Evolutionary conservation across 306 rosid species (phyloP).

Genomic region (Prunus persica): DNA sequence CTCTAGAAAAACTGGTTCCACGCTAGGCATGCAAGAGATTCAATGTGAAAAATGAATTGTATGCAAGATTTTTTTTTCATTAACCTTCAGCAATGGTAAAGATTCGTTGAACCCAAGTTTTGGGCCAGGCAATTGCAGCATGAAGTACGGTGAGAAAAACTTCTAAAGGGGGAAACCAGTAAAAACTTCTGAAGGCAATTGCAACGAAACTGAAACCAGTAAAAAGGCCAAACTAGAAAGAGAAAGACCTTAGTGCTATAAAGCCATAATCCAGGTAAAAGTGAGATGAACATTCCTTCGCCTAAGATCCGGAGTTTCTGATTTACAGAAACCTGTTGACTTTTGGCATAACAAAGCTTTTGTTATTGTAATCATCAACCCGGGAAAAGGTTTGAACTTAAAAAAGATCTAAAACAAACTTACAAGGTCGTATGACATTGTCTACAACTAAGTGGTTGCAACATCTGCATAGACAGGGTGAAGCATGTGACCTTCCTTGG

Average conservation of each 20-base stretch:
- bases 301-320: not conserved
- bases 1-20: too few species aligned
- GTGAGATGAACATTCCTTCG: not conserved
- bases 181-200: not conserved
- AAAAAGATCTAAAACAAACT: not conserved
- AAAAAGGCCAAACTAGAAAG: not conserved
- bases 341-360: not conserved
- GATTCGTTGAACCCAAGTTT: too few species aligned
- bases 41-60: too few species aligned
- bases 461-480: constrained; percentile 64
- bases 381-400: not conserved
- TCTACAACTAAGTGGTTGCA: constrained; percentile 33
- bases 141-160: too few species aligned
- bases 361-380: not conserved
- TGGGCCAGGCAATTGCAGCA: too few species aligned
- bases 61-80: too few species aligned
- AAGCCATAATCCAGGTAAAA: not conserved
- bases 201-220: not conserved
- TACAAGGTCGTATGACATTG: constrained; percentile 22
- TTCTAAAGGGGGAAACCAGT: not conserved
- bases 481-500: constrained; percentile 83
- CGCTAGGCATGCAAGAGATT: too few species aligned
- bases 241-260: not conserved
- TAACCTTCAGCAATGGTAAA: too few species aligned
- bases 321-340: not conserved